Conservation (phyloP, 208 protist genomes). For the Leishmania gerbilli region DNA sequence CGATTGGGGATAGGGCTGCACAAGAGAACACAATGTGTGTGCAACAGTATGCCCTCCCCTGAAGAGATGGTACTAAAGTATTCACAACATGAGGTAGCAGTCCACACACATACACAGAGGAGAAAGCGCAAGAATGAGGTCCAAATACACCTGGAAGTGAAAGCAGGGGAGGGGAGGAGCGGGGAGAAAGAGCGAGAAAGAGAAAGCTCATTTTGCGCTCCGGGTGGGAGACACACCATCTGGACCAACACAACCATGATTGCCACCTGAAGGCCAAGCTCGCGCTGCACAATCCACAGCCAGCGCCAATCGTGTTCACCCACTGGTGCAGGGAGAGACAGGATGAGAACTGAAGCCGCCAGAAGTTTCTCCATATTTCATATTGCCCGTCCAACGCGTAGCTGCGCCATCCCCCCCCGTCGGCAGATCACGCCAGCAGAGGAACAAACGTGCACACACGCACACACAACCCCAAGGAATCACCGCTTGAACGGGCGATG, state of each 20-base stretch:
- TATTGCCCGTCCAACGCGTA: neutral
- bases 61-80: neutral
- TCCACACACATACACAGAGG: neutral
- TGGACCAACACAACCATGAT: neutral
- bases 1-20: neutral
- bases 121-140: neutral
- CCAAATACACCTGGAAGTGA: neutral
- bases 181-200: neutral
- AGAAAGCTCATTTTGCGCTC: neutral
- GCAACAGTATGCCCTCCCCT: neutral
- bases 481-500: neutral
- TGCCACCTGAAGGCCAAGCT: neutral
- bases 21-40: neutral
- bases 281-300: neutral
- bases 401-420: neutral
- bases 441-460: neutral
- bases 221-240: neutral
- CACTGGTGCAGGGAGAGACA: constrained; percentile 5
- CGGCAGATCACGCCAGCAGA: neutral
- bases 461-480: neutral
- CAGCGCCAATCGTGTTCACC: neutral
- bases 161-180: neutral
- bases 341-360: neutral
- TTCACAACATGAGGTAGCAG: neutral
- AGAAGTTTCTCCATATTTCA: neutral